Percentiles rank a stretch among this genome's conserved stretches.
Evolutionary conservation across 805 yeast genomes (phyloP).

Genomic region (Grigorovia jiainica): DNA sequence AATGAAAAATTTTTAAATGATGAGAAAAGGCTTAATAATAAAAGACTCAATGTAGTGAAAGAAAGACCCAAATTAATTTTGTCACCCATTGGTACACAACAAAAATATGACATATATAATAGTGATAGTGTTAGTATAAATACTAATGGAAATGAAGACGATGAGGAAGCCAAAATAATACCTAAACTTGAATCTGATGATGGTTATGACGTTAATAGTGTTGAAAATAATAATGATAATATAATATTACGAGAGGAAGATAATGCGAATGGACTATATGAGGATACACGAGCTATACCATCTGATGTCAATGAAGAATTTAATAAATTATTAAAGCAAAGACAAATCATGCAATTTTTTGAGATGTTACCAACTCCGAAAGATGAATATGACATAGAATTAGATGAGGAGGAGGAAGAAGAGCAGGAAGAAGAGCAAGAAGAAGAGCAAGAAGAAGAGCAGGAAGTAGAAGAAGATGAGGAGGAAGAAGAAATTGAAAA

Average conservation of each 20-base stretch:
- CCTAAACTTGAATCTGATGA: slow-evolving; percentile 1
- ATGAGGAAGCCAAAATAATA: too few species aligned
- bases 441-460: not conserved
- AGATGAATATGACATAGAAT: slow-evolving; percentile 38
- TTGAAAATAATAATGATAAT: not conserved
- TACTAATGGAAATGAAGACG: too few species aligned
- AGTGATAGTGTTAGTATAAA: too few species aligned
- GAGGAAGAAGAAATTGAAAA: not conserved
- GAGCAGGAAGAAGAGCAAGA: slow-evolving; percentile 6
- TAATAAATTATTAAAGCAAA: slow-evolving; percentile 8
- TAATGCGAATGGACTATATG: too few species aligned
- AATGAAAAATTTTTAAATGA: slow-evolving; percentile 9
- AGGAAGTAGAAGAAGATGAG: slow-evolving; percentile 7
- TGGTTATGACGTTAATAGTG: not conserved
- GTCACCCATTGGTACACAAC: too few species aligned
- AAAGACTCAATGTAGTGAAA: too few species aligned
- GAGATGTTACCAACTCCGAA: slow-evolving; percentile 33
- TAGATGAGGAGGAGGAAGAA: slow-evolving; percentile 27
- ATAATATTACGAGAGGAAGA: not conserved
- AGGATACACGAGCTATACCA: not conserved
- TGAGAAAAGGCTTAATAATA: too few species aligned
- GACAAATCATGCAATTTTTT: slow-evolving; percentile 17
- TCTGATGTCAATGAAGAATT: not conserved
- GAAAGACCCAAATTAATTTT: too few species aligned
- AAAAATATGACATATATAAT: too few species aligned